Conservation (phyloP, 805 yeast genomes). For the Suhomyces sp. region DNA sequence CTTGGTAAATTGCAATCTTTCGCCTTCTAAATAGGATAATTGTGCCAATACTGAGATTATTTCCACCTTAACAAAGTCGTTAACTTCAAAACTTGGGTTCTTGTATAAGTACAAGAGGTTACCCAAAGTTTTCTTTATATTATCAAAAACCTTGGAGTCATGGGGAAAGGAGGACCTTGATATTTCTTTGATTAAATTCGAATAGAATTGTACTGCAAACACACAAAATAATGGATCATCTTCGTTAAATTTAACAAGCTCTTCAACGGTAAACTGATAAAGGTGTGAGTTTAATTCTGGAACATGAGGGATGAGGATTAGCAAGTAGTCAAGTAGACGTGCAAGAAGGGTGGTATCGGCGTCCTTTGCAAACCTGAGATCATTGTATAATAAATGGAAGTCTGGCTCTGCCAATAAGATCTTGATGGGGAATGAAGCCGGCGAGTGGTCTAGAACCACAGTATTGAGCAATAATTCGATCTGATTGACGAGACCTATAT, state of each 20-base stretch:
- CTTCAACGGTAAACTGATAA: constrained; percentile 13
- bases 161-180: background rate
- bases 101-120: constrained; percentile 8
- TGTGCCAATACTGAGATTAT: constrained; percentile 19
- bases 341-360: constrained; percentile 18
- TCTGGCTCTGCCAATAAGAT: constrained; percentile 2
- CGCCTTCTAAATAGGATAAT: constrained; percentile 17
- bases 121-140: constrained; percentile 8
- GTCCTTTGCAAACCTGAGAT: constrained; percentile 5
- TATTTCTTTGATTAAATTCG: constrained; percentile 15
- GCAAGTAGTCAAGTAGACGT: constrained; percentile 19
- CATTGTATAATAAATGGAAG: constrained; percentile 9
- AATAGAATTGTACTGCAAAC: constrained; percentile 26
- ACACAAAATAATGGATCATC: constrained; percentile 29
- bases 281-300: constrained; percentile 4
- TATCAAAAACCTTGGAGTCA: constrained; percentile 4
- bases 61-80: constrained; percentile 14
- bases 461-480: constrained; percentile 7
- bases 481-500: constrained; percentile 9
- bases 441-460: constrained; percentile 2
- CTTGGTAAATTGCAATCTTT: background rate
- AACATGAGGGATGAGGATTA: constrained; percentile 14
- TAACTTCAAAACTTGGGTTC: too few relatives aligned
- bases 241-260: constrained; percentile 12
- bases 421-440: background rate